These are phyloP conservation scores for Boletus rufocinnamomeus DNA, from an alignment of 768 basidiomycete species.

Conservation along the genomic window DNA sequence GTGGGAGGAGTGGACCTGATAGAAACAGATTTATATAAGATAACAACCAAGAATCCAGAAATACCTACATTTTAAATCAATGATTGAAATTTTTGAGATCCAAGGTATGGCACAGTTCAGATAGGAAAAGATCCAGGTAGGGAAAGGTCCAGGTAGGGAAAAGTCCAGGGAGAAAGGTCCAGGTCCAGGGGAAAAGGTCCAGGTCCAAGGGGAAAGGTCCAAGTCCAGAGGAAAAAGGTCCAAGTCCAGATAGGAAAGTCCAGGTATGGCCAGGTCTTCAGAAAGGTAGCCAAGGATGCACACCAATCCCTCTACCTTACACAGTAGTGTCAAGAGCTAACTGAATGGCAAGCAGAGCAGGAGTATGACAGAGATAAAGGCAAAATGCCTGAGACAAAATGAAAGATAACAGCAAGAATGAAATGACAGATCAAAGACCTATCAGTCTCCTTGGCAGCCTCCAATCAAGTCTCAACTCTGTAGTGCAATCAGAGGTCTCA, in stretches of 20 bases:
- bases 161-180: no score
- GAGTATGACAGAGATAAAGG: no score
- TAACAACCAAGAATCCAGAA: no score
- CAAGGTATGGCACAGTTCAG: no score
- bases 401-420: background rate
- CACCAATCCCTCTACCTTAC: background rate
- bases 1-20: background rate
- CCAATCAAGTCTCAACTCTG: conserved; percentile 5
- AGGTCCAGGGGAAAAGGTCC: no score
- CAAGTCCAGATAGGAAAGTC: background rate
- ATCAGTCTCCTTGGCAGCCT: background rate
- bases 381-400: conserved; percentile 2
- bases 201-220: background rate
- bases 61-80: background rate
- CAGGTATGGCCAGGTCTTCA: background rate
- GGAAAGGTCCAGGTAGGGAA: no score
- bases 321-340: background rate
- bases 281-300: background rate
- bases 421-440: background rate
- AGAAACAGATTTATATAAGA: background rate
- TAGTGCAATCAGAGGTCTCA: conserved; percentile 6
- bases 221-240: background rate
- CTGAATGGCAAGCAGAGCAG: no score
- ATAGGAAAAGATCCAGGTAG: background rate
- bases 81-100: no score